phyloP scores from a whole-genome alignment of 1,284 basidiomycete genomes.

The Volvariella volvacea region DNA sequence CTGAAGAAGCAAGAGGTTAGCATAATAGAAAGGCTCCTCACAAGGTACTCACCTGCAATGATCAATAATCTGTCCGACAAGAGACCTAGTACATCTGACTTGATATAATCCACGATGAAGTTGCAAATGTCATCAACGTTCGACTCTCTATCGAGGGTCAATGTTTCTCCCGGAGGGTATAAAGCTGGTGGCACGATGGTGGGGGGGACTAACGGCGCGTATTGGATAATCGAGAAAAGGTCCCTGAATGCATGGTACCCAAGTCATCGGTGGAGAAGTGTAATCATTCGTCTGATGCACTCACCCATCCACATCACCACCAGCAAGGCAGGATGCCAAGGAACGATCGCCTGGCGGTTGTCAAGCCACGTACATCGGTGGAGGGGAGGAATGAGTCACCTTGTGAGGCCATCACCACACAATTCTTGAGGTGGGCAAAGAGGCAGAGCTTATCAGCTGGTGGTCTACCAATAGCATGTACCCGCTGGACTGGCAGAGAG shows the following conservation, averaged over 20 bases:
- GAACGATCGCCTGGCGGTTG: constrained; percentile 45
- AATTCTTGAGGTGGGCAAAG: constrained; percentile 60
- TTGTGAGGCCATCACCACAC: constrained; percentile 64
- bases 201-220: constrained; percentile 46
- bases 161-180: constrained; percentile 37
- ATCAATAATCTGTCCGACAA: constrained; percentile 64
- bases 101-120: constrained; percentile 79
- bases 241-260: constrained; percentile 31
- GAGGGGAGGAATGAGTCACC: constrained; percentile 31
- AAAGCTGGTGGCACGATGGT: constrained; percentile 42
- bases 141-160: constrained; percentile 46
- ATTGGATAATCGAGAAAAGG: constrained; percentile 43
- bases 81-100: constrained; percentile 72
- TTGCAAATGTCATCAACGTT: constrained; percentile 72
- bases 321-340: constrained; percentile 60
- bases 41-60: constrained; percentile 51
- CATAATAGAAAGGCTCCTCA: not conserved
- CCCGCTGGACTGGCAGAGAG: constrained; percentile 46
- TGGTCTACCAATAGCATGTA: constrained; percentile 65
- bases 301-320: constrained; percentile 73
- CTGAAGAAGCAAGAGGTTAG: constrained; percentile 23
- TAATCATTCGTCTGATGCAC: no score
- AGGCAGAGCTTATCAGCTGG: constrained; percentile 49
- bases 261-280: not conserved
- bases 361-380: not conserved